Base-by-base conservation (phyloP, 345 rosid species). In the Crucihimalaya himalaica region DNA sequence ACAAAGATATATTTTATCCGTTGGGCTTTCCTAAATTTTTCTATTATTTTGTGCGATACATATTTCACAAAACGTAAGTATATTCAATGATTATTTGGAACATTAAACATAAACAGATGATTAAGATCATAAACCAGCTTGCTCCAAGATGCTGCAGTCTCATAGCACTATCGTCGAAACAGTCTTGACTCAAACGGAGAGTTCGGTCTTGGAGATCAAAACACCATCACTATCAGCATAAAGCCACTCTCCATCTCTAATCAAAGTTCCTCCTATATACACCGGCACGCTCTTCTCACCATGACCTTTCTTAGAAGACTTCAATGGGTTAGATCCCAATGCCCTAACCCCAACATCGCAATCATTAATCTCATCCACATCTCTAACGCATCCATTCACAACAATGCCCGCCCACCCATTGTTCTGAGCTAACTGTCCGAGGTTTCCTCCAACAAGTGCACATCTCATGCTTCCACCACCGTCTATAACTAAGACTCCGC, bases 391-490 rank as follows among this genome's bases (percentile, higher is more conserved):
- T 8, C 96, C 97, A 56, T 89, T 87, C 48, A 88, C 89, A 4
- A 94, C 63, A 16, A 91, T 82, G 5, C 98, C 98, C 0, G 82
- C 68, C 96, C 96, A 94, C n/a, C 96, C 98, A 59, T 78, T 88
- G 65, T 86, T 89, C 59, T 87, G 95, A 51, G 95, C 96, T 43
- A 84, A 68, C 68, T 86, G 91, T 37, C 79, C 95, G 10, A 89
- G 73, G 78, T 89, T 91, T 39, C 95, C 93, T 46, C 98, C 96
- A 27, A 89, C 79, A 78, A 94, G 74, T 12, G 97, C 93, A 61
- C 96, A 89, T 68, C 96, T 87, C 81, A 47, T 73, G 93, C 98
- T 94, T 61, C 89, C 97, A 48, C 95, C 97, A 20, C 98, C 95
- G 65, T 94, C 97, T 40, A 88, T 81, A 12, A 94, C 90, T 6